A percentile compares a stretch with the other conserved stretches of the same genome.
phyloP scores from a whole-genome alignment of 352 stramenopile genomes.

The Globisporangium heterothallicum region DNA sequence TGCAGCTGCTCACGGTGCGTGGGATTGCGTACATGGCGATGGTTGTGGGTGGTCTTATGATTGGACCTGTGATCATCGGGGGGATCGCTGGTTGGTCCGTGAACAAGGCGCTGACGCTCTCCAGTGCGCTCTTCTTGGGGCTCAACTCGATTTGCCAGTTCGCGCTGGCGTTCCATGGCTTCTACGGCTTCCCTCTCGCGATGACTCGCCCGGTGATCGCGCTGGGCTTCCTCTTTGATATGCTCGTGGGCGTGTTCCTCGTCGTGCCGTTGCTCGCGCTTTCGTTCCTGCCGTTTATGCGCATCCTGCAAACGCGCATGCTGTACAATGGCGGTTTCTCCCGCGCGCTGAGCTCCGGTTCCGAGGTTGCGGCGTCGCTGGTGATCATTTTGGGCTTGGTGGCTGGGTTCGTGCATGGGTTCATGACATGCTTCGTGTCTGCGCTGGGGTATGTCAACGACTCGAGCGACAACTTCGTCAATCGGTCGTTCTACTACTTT shows the following conservation, averaged over 20 bases:
- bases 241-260: constrained; percentile 77
- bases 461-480: constrained; percentile 64
- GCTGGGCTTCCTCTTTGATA: constrained; percentile 85
- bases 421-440: constrained; percentile 63
- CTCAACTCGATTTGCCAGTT: constrained; percentile 75
- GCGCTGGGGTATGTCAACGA: constrained; percentile 75
- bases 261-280: constrained; percentile 68
- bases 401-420: constrained; percentile 72
- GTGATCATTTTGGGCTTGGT: constrained; percentile 73
- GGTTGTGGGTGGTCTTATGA: constrained; percentile 51
- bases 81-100: constrained; percentile 50
- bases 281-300: constrained; percentile 81
- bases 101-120: constrained; percentile 64
- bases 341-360: constrained; percentile 63
- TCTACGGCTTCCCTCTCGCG: constrained; percentile 52
- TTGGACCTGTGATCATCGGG: constrained; percentile 53
- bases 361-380: constrained; percentile 77
- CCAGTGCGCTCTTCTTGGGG: constrained; percentile 57
- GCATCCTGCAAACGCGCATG: constrained; percentile 78
- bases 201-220: constrained; percentile 62
- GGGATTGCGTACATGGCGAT: constrained; percentile 73
- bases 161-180: constrained; percentile 57
- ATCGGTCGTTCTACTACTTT: constrained; percentile 73
- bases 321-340: constrained; percentile 88
- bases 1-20: constrained; percentile 46